A percentile compares a stretch with the other conserved stretches of the same genome.
These are phyloP conservation scores for Rhizopus arrhizus DNA, from an alignment of 371 early-diverging fungal genomes.

Conservation along the genomic window DNA sequence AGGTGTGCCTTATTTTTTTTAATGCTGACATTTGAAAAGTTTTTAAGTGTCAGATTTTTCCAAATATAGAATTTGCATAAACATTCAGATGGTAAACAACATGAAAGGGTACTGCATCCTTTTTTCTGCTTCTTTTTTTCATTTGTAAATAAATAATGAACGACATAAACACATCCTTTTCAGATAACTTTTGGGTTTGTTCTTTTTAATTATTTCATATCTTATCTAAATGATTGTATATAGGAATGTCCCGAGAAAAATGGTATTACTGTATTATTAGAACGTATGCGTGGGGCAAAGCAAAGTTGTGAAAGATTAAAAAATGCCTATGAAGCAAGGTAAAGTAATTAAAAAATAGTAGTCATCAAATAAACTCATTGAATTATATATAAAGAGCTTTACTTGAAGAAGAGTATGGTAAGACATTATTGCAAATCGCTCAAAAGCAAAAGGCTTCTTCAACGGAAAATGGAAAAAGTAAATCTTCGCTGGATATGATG, in stretches of 20 bases:
- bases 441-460: slow-evolving; percentile 27
- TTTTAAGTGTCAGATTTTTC: background rate
- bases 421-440: slow-evolving; percentile 25
- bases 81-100: background rate
- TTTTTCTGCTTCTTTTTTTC: background rate
- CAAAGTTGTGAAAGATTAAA: slow-evolving; percentile 31
- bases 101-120: background rate
- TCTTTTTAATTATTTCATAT: background rate
- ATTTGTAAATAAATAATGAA: background rate
- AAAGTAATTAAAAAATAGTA: background rate
- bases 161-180: background rate
- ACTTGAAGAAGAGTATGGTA: slow-evolving; percentile 33
- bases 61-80: slow-evolving; percentile 1
- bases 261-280: slow-evolving; percentile 26
- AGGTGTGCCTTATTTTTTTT: background rate
- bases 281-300: slow-evolving; percentile 35
- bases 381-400: slow-evolving; percentile 12
- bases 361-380: background rate
- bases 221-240: background rate
- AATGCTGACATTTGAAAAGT: too few relatives aligned
- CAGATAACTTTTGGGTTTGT: slow-evolving; percentile 9
- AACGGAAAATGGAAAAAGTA: slow-evolving; percentile 24
- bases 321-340: slow-evolving; percentile 34
- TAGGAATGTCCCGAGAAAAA: slow-evolving; percentile 32
- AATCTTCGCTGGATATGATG: slow-evolving; percentile 19